Evolutionary conservation across 805 yeast genomes (phyloP), one percentile per base, ranked within the genome.

Genomic region (Scheffersomyces lignosus): DNA sequence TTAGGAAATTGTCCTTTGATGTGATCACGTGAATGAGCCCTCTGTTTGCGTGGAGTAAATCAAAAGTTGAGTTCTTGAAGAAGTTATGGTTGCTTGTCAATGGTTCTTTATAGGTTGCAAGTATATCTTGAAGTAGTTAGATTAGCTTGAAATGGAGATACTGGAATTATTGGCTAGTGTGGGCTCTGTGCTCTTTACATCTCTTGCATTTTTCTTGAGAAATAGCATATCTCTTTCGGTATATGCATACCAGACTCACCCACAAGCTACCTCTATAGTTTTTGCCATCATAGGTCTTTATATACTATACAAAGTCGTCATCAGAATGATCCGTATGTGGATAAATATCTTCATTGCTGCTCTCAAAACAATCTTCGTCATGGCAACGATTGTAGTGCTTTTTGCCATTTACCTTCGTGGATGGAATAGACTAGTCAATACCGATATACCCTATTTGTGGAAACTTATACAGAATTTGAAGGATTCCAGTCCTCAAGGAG

Each of bases 331-430:
- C 6, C 38, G 34, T 33, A 37, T 57, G 39, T 56, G 63, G 62
- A 15, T 52, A n/a, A 27, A 36, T 3, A 30, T 56, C 26, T 29
- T 58, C 6, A 31, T 55, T n/a, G 29, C 45, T 6, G 33, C 44
- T 14, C n/a, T 56, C 15, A 60, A 56, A 38, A 30, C 50, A 3
- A 29, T 47, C n/a, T 29, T 53, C 4, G 31, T 45, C 3, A 16
- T 56, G 26, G 25, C 44, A 1, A 24, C 53, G 20, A 22, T 56
- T 8, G 13, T 37, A 18, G 12, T 49, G 6, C 43, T 43, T 4
- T 37, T 48, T 15, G 27, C 47, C 14, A 31, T 58, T 1, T 57
- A 56, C 32, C 29, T 53, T 10, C 41, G 64, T 26, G 63, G 64
- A 1, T 43, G 43, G 38, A 37, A 37, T 14, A 32, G 44, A 4